Evolutionary conservation across 331 rosid genomes (phyloP), one percentile per base, ranked within the genome.

Genomic region (Malus hybrid): DNA sequence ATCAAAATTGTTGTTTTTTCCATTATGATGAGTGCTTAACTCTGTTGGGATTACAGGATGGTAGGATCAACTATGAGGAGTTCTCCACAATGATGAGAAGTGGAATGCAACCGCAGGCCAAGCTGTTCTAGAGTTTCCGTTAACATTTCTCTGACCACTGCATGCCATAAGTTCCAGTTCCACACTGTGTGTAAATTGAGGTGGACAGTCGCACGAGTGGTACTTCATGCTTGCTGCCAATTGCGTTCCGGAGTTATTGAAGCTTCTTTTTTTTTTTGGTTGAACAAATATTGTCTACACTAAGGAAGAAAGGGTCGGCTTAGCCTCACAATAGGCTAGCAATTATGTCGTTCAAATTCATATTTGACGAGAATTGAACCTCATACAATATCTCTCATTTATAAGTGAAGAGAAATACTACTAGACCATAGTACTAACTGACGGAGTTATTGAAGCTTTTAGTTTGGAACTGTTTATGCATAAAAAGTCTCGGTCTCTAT

Each of bases 11-110:
- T 28, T 64, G 4, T 7, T 39, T 52, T 58, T 52, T 67, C 33
- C 63, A 68, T 70, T 76, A 29, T 57, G 58, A 14, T 73, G 10
- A 24, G 63, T 44, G 58, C 19, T 48, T 6, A 19, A 63, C 52
- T 71, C 44, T 78, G n/a, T 24, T 69, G 75, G 58, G 24, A 30
- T n/a, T 74, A 64, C 87, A 93, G 97, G 98, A 93, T 76, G 96
- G 98, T 76, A 83, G 94, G 81, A 93, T 93, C 76, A 93, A 89
- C 86, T 89, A 91, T 26, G 91, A 88, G 26, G 98, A 93, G 70
- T 93, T 93, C 82, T 83, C 86, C 74, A 1, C 97, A 24, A 93
- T 93, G 98, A 93, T 93, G 98, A 93, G 90, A 75, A 93, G 93
- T 83, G 98, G 98, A 78, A 86, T 83, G 66, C 93, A 88, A 50